Evolutionary conservation across 2,329 filamentous ascomycete genomes (phyloP), one percentile per base, ranked within the genome.

Genomic region (Aspergillus udagawae): DNA sequence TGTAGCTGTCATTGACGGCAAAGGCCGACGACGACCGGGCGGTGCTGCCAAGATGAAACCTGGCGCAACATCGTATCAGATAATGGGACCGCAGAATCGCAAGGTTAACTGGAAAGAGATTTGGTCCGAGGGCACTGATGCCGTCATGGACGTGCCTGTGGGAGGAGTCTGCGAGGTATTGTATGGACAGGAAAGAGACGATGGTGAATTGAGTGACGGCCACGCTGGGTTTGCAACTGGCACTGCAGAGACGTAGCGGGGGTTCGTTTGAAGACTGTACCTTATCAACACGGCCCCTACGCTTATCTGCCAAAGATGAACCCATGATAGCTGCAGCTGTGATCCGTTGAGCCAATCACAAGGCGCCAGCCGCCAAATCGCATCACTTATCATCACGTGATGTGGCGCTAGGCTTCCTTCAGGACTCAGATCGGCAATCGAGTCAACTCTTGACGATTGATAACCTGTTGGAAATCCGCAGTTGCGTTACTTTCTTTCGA

Each of bases 111-210:
- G 94, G 93, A 86, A 82, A 68, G 83, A 81, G 57, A 82, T 96
- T 20, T 99, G 94, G 94, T 92, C 86, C 68, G 87, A 90, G 66
- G 92, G 94, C 20, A 99, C 94, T 0, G 94, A 99, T 80, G 94
- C 92, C 1, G 94, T 97, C 7, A 90, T 99, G 90, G 94, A 99
- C 77, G 88, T 99, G 51, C 94, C 94, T 7, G 83, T 97, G 63
- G 92, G 92, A 9, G 94, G 93, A 0, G 93, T 97, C 1, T 97
- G 93, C 70, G 92, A 99, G 77, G 86, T 99, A 35, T 72, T 99
- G 23, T 99, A 97, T 74, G 92, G 91, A 0, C 83, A 84, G 54
- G 76, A 77, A 14, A 75, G 79, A 53, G 75, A 79, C 32, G 68
- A 70, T 20, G 65, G 69, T 27, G 65, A 67, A 44, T 51, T 62